Percentiles rank a stretch among this genome's conserved stretches.
These are phyloP conservation scores for Blastobotrys attinorum DNA, from an alignment of 805 yeast species.

Conservation along the genomic window DNA sequence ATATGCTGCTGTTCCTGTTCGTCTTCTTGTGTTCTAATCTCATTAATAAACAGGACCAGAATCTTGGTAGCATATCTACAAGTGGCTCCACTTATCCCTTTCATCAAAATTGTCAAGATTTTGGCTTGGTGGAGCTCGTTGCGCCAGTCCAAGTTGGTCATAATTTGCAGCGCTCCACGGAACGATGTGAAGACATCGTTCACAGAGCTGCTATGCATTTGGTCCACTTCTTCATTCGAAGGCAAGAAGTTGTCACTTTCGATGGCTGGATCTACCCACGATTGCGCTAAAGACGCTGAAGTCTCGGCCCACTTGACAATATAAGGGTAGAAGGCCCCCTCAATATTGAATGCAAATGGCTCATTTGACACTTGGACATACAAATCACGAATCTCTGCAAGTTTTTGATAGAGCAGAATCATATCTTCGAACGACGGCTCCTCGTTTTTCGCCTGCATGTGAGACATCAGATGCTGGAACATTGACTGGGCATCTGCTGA, in stretches of 20 bases:
- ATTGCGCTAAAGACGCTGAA: conserved; percentile 39
- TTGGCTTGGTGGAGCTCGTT: conserved; percentile 55
- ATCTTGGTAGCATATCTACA: conserved; percentile 26
- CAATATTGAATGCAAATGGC: conserved; percentile 47
- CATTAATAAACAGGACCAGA: conserved; percentile 21
- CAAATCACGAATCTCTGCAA: conserved; percentile 46
- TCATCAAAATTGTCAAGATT: conserved; percentile 51
- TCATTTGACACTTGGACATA: conserved; percentile 35
- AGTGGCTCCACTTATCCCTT: conserved; percentile 55
- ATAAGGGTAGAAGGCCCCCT: conserved; percentile 45
- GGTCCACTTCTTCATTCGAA: conserved; percentile 33
- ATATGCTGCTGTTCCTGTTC: conserved; percentile 7
- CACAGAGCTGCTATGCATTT: conserved; percentile 50
- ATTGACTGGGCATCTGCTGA: conserved; percentile 29
- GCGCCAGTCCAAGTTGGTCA: conserved; percentile 58
- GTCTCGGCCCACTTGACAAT: conserved; percentile 34
- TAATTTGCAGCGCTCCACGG: conserved; percentile 47
- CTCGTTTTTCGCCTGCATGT: conserved; percentile 16
- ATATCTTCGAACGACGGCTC: conserved; percentile 45
- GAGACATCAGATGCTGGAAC: conserved; percentile 23
- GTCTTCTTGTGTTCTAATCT: conserved; percentile 16
- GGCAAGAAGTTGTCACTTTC: conserved; percentile 51
- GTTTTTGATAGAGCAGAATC: conserved; percentile 44
- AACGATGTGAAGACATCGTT: conserved; percentile 59
- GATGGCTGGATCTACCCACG: conserved; percentile 48